Evolutionary conservation across 441 rosid species (phyloP), one percentile per base, ranked within the genome.

Genomic region (Pelargonium cotyledonis): DNA sequence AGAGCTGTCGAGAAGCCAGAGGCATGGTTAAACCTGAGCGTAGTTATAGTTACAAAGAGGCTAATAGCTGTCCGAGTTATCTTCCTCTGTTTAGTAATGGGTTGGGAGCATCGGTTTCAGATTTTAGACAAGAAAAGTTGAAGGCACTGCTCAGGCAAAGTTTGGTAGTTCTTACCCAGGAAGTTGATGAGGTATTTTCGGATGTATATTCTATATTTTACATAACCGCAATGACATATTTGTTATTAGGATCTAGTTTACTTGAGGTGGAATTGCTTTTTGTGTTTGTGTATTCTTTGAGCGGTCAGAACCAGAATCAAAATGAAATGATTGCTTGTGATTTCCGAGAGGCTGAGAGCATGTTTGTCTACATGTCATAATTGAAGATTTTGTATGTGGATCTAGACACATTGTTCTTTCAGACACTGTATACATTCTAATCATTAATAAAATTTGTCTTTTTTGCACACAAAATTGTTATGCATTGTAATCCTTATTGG

Each of bases 141-240:
- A 79, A 73, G 65, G 67, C 70, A 0, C 68, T 82, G 68, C 85
- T 87, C 65, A 80, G 73, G 58, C 83, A 70, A 66, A 72, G 80
- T 14, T 72, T 78, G 5, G 60, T 66, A 43, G 75, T 63, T 68
- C 83, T 87, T 55, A 67, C 80, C 3, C 74, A 66, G 0, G 84
- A 82, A 79, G 83, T 82, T 63, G 84, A 85, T 65, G 88, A 85
- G 88, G 92, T 87, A 70, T 15, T 1, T 51, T 26, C 6, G 12
- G 35, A 26, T 68, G 40, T 44, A 6, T n/a, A 41, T 14, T 70
- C 58, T 63, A 67, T n/a, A 0, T 44, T 18, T 31, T 62, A 38
- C 26, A n/a, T 63, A 55, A 68, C 14, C 2, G 5, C 12, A n/a
- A 68, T n/a, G 46, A 12, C 46, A 12, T 10, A 40, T 11, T 38